These are phyloP conservation scores for Trichoderma pleuroti DNA, from an alignment of 2,329 filamentous ascomycete species.

Conservation along the genomic window DNA sequence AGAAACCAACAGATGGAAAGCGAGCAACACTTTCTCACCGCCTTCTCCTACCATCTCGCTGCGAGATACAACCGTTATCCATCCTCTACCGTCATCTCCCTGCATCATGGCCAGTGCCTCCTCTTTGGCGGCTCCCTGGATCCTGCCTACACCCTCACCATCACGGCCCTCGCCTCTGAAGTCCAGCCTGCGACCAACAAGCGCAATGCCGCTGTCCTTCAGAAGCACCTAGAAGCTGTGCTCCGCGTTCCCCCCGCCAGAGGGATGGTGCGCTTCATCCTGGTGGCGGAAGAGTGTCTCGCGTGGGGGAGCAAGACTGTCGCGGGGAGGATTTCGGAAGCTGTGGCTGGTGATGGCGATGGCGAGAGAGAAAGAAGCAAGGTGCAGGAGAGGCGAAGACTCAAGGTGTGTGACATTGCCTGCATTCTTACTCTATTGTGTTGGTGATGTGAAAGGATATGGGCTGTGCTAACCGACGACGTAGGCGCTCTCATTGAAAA, in stretches of 20 bases:
- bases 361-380: background rate
- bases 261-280: conserved; percentile 69
- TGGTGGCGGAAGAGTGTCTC: conserved; percentile 67
- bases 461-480: background rate
- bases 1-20: conserved; percentile 60
- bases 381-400: background rate
- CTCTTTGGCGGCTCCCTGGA: conserved; percentile 72
- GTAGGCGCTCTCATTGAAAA: conserved; percentile 16
- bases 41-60: conserved; percentile 69
- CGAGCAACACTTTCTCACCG: conserved; percentile 69
- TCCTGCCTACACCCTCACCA: conserved; percentile 73
- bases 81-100: conserved; percentile 67
- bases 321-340: conserved; percentile 54
- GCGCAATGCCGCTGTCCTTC: conserved; percentile 73
- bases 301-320: conserved; percentile 69
- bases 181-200: conserved; percentile 74
- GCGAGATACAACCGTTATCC: conserved; percentile 72
- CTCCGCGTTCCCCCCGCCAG: conserved; percentile 63
- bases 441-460: too few species aligned
- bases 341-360: background rate
- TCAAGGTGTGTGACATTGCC: conserved; percentile 5
- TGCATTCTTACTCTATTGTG: background rate
- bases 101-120: conserved; percentile 74
- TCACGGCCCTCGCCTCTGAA: conserved; percentile 66
- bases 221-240: conserved; percentile 68